Conservation (phyloP, 306 rosid species). For the Vigna angularis region DNA sequence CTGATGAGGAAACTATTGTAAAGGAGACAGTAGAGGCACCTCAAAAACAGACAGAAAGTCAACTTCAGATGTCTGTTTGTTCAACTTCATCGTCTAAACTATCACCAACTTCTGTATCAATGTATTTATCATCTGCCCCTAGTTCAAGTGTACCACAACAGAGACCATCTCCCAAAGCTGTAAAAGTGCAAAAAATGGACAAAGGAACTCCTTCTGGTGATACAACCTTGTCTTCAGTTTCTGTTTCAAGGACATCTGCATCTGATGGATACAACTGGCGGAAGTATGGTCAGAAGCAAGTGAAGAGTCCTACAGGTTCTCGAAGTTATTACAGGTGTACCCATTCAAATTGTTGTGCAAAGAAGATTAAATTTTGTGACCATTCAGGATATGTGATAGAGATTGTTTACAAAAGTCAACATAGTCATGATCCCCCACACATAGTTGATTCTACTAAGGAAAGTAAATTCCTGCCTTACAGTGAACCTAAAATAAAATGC, state of each 20-base stretch:
- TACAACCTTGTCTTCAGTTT: constrained; percentile 51
- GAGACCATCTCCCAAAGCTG: constrained; percentile 45
- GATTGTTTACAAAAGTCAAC: constrained; percentile 76
- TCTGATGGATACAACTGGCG: constrained; percentile 95
- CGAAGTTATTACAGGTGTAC: constrained; percentile 89
- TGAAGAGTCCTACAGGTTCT: constrained; percentile 83
- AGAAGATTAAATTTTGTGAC: constrained; percentile 81
- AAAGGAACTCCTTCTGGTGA: constrained; percentile 46
- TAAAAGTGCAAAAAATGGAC: constrained; percentile 40
- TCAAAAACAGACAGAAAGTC: constrained; percentile 51
- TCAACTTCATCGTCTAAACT: constrained; percentile 51
- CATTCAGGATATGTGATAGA: constrained; percentile 64
- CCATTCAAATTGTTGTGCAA: constrained; percentile 69
- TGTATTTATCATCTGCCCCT: constrained; percentile 63
- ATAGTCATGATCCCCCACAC: constrained; percentile 81
- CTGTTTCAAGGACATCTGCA: constrained; percentile 58
- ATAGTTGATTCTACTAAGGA: constrained; percentile 57
- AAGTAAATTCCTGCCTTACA: constrained; percentile 47
- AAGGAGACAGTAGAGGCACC: constrained; percentile 43
- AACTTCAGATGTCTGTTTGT: constrained; percentile 52
- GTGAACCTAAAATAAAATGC: constrained; percentile 52
- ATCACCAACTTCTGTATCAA: constrained; percentile 81
- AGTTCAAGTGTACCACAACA: constrained; percentile 56
- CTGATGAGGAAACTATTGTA: constrained; percentile 39
- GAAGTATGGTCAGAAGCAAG: constrained; percentile 96